A percentile compares a stretch with the other conserved stretches of the same genome.
Conservation (phyloP, 139 green algal species). For the Deuterostichococcus epilithicus region DNA sequence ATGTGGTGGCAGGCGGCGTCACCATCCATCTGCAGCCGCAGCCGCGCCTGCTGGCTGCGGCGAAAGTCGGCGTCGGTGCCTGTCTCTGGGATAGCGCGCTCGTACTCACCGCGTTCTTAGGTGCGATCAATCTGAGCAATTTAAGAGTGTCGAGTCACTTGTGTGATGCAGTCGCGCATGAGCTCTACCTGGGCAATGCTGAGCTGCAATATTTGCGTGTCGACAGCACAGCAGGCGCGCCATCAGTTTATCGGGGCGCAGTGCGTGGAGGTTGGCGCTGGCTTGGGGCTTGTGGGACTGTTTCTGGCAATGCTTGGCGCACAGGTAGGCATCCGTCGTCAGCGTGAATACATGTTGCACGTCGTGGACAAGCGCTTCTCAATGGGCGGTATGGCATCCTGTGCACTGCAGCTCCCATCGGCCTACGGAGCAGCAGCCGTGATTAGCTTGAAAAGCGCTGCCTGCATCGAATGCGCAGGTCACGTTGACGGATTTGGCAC, state of each 20-base stretch:
- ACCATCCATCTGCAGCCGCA: slow-evolving; percentile 18
- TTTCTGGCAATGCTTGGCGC: slow-evolving; percentile 20
- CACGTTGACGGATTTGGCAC: slow-evolving; percentile 23
- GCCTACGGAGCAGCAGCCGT: no score
- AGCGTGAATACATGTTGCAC: no score
- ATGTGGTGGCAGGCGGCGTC: slow-evolving; percentile 15
- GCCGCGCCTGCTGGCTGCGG: slow-evolving; percentile 1
- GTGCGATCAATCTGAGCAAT: background rate
- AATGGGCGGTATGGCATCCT: no score
- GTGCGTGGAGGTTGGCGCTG: slow-evolving; percentile 34
- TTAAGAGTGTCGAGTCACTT: no score
- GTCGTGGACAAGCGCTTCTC: no score
- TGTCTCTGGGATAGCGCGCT: slow-evolving; percentile 37
- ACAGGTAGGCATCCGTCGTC: no score
- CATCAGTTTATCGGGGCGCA: slow-evolving; percentile 14
- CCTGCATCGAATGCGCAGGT: background rate
- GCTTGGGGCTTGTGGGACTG: slow-evolving; percentile 23
- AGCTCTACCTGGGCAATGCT: no score
- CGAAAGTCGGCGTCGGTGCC: slow-evolving; percentile 35
- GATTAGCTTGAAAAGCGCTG: no score
- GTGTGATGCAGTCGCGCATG: no score
- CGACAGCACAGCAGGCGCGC: background rate
- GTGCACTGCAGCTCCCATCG: no score
- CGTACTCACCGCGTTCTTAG: slow-evolving; percentile 30
- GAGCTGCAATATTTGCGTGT: no score